Evolutionary conservation across 768 basidiomycete species (phyloP), one percentile per base, ranked within the genome.

Genomic region (Multifurca ochricompacta): DNA sequence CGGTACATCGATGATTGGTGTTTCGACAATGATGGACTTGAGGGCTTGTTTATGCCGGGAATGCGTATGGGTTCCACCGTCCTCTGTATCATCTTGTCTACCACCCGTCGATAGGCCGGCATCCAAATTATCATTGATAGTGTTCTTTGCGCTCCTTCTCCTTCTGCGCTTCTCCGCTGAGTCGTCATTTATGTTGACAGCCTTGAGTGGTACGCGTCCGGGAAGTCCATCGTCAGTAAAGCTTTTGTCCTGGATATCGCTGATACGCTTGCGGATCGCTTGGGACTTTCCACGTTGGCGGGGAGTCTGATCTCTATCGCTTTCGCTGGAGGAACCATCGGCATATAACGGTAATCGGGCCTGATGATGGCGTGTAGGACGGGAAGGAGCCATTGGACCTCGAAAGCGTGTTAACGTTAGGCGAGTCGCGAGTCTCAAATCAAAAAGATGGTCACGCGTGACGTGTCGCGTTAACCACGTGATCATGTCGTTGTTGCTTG

Each of bases 121-220:
- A 46, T 82, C 72, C 6, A 75, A 70, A 48, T 73, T 75, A 27
- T 85, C 84, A n/a, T 53, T 41, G 14, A 76, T 76, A 9, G 70
- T 69, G 9, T 81, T 68, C 68, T 83, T 89, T 21, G 78, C 81
- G 64, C 86, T 91, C 74, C 88, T 89, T 63, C 91, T 72, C 51
- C 91, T 72, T 53, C 83, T 76, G 45, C 91, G 78, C 67, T 91
- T 91, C 73, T 94, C 91, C 0, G 90, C 90, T 3, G 77, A 79
- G 69, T 93, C 91, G 65, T 93, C 91, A 68, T 93, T 94, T 39
- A 81, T 69, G 59, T 71, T 75, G 47, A 74, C 72, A 19, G 69
- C 72, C 64, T 75, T 77, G 42, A 66, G 60, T 10, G 67, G 65
- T 9, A 58, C 57, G 27, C 68, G 65, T 36, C 70, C 68, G 4